Conservation (phyloP, 2,329 filamentous ascomycete species). For the Monosporascus sp. region DNA sequence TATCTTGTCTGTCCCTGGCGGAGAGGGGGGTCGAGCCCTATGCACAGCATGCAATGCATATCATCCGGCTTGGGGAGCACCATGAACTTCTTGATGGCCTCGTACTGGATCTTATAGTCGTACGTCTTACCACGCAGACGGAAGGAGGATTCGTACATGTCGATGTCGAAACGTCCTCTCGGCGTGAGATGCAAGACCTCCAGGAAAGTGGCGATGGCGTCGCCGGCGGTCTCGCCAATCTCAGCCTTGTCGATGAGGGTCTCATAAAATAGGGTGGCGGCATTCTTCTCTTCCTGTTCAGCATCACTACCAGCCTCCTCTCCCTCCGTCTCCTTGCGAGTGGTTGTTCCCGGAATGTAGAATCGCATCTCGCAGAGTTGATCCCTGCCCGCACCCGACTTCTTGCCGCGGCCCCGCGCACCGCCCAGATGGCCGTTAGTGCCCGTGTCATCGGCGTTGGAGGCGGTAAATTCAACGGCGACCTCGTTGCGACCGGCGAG, state of each 20-base stretch:
- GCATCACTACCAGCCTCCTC: constrained; percentile 66
- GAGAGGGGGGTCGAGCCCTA: constrained; percentile 90
- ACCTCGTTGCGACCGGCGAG: constrained; percentile 97
- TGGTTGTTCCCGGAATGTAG: constrained; percentile 90
- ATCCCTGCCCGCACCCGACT: constrained; percentile 82
- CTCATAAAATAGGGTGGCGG: constrained; percentile 96
- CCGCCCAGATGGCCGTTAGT: constrained; percentile 71
- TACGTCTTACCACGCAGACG: constrained; percentile 97
- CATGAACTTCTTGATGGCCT: constrained; percentile 98
- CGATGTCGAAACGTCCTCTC: constrained; percentile 98
- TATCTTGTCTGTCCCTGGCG: constrained; percentile 97
- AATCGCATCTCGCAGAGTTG: constrained; percentile 98
- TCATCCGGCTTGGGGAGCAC: constrained; percentile 98
- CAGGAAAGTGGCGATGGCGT: constrained; percentile 95
- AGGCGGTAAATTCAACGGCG: constrained; percentile 82
- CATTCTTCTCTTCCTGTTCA: constrained; percentile 82
- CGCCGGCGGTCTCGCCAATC: constrained; percentile 97
- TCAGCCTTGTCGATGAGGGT: constrained; percentile 97
- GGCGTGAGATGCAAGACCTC: constrained; percentile 96
- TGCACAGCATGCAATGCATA: constrained; percentile 87
- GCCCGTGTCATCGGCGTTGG: constrained; percentile 65
- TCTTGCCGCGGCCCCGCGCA: constrained; percentile 73
- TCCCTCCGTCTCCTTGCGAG: constrained; percentile 69
- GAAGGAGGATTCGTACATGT: constrained; percentile 98
- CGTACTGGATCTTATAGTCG: constrained; percentile 99